Conservation (phyloP, 2,329 filamentous ascomycete species). For the Juglanconis juglandina region DNA sequence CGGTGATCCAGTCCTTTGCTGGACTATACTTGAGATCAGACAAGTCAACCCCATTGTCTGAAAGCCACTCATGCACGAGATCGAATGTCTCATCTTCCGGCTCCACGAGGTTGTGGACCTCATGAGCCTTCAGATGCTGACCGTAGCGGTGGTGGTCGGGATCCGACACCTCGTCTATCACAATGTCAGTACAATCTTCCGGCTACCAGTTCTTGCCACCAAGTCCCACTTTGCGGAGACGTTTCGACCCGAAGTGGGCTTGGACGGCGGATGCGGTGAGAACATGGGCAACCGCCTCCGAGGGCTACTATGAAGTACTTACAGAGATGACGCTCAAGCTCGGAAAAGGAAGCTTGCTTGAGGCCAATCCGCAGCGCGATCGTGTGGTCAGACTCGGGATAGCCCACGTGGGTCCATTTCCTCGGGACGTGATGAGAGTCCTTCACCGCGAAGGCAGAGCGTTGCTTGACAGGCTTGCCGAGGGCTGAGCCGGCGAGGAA, state of each 20-base stretch:
- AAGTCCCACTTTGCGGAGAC: too few relatives aligned
- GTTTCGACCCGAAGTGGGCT: too few relatives aligned
- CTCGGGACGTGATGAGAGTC: constrained; percentile 51
- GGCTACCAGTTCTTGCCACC: not conserved
- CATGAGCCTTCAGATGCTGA: constrained; percentile 45
- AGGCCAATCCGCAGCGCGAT: constrained; percentile 56
- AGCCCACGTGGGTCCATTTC: constrained; percentile 45
- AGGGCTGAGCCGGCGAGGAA: constrained; percentile 3
- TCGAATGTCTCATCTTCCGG: constrained; percentile 49
- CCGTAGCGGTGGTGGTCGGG: constrained; percentile 46
- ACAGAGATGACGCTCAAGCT: constrained; percentile 51
- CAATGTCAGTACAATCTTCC: not conserved
- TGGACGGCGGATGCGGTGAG: too few relatives aligned
- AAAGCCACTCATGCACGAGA: constrained; percentile 54
- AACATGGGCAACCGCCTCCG: too few relatives aligned
- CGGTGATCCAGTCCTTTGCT: constrained; percentile 46
- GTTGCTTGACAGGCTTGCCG: constrained; percentile 14
- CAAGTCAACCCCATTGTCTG: constrained; percentile 45
- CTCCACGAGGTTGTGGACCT: constrained; percentile 51
- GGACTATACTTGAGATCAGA: constrained; percentile 31
- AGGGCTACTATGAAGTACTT: not conserved
- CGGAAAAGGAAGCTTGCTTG: constrained; percentile 53
- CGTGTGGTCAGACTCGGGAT: constrained; percentile 43
- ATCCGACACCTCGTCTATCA: constrained; percentile 36
- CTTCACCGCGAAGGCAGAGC: constrained; percentile 39